These are phyloP conservation scores for Emergomyces orientalis DNA, from an alignment of 2,329 filamentous ascomycete species.

Conservation along the genomic window DNA sequence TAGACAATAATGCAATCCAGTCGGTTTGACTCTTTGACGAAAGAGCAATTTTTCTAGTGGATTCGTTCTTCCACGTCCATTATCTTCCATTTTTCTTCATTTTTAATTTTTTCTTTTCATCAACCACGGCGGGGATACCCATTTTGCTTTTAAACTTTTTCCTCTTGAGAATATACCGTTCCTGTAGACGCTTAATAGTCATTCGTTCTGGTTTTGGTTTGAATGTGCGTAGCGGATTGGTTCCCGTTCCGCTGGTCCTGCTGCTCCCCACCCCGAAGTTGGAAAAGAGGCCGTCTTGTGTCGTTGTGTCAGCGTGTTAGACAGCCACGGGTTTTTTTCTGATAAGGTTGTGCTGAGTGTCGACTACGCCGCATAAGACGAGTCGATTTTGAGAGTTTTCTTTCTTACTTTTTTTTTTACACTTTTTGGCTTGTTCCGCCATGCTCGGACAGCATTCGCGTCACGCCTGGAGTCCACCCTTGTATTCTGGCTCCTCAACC, in stretches of 20 bases:
- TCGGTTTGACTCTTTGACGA: constrained; percentile 14
- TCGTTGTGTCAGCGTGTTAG: constrained; percentile 8
- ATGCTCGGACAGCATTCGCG: neutral
- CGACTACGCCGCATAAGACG: neutral
- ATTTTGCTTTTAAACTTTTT: neutral
- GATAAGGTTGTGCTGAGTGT: neutral
- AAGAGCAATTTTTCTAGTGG: neutral
- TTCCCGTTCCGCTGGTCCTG: neutral
- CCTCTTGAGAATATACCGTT: neutral
- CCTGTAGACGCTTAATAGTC: constrained; percentile 4
- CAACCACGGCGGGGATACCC: constrained; percentile 3
- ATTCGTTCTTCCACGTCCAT: constrained; percentile 6
- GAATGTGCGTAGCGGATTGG: neutral
- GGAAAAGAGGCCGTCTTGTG: neutral
- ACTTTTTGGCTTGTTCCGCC: neutral
- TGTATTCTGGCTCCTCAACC: neutral
- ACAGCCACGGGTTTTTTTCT: neutral
- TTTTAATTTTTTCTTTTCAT: neutral
- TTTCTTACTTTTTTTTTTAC: neutral
- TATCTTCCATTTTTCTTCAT: neutral
- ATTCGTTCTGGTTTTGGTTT: neutral
- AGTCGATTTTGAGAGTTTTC: neutral
- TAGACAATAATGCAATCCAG: constrained; percentile 23
- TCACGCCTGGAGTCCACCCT: neutral
- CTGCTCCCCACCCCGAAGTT: neutral